Percentiles rank a stretch among this genome's conserved stretches.
Evolutionary conservation across 2,329 filamentous ascomycete genomes (phyloP).

Genomic region (Lachnellula willkommii): DNA sequence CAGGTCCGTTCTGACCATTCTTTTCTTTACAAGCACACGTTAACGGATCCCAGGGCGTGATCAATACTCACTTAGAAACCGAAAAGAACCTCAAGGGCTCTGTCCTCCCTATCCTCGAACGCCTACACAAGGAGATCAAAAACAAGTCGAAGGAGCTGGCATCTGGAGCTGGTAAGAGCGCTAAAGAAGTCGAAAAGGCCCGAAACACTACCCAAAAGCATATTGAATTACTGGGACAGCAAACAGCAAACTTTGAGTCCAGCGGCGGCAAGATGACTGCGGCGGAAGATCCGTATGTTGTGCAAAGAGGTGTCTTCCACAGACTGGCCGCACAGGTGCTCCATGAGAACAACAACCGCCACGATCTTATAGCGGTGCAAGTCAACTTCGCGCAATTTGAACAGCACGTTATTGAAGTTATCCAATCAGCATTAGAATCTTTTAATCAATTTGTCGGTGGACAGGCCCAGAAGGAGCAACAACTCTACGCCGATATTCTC

Average conservation of each 20-base stretch:
- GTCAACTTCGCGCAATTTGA: conserved; percentile 86
- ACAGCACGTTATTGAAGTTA: conserved; percentile 71
- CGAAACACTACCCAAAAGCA: conserved; percentile 86
- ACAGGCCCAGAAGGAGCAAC: conserved; percentile 75
- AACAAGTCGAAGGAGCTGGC: conserved; percentile 87
- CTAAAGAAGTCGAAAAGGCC: conserved; percentile 88
- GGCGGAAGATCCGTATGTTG: conserved; percentile 78
- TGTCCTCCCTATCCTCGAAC: conserved; percentile 82
- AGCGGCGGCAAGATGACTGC: conserved; percentile 65
- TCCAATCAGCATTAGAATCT: conserved; percentile 76
- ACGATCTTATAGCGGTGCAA: conserved; percentile 89
- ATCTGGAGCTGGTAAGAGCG: conserved; percentile 72
- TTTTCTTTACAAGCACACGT: background rate
- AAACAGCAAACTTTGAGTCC: conserved; percentile 75
- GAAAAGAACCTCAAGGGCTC: conserved; percentile 83
- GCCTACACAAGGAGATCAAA: conserved; percentile 94
- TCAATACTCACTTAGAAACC: conserved; percentile 85
- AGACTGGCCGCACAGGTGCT: conserved; percentile 84
- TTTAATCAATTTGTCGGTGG: conserved; percentile 77
- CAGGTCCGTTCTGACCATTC: conserved; percentile 43
- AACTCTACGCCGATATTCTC: conserved; percentile 80
- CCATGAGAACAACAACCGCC: conserved; percentile 93
- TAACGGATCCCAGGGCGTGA: conserved; percentile 55
- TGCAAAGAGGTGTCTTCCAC: conserved; percentile 75
- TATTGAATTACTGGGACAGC: conserved; percentile 86